Base-by-base conservation (phyloP, 352 stramenopile genomes). In the Nannochloropsis limnetica region DNA sequence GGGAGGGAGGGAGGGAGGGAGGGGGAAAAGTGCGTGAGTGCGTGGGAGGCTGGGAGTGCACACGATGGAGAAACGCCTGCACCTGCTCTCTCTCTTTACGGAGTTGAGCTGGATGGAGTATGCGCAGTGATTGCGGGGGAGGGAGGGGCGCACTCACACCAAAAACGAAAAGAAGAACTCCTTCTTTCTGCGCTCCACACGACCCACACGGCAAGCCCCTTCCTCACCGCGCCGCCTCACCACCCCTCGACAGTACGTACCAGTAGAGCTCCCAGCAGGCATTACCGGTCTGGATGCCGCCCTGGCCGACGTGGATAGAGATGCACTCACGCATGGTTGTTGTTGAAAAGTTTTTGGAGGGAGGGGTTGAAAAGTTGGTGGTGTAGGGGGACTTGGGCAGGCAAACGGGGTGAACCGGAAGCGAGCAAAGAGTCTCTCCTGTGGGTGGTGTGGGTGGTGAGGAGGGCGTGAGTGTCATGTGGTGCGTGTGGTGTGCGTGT, bases 291-390 rank as follows among this genome's bases (percentile, higher is more conserved):
- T 94, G 90, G 86, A 94, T 85, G 49, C 92, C 92, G 85, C 90
- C 94, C 86, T 98, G 94, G 85, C 94, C 94, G 82, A 98, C 91
- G 88, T 98, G 95, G 85, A 98, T 96, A 54, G 93, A 97, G 84
- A 98, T 94, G 88, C 95, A 94, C 87, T 98, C 94, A 89, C 92
- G 91, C 92, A 95, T 96, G 67, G 49, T 91, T 81, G 11, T 86
- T 84, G 61, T 25, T 74, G n/a, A 74, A 74, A 15, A 29, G 25
- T 74, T 74, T 74, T 74, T 74, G 4, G 54, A 27, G 23, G 23
- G 20, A 25, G 61, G 61, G 61, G 61, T 74, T 74, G 61, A 74
- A 15, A 74, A 15, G 37, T 15, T 49, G 20, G 20, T 68, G 23
- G 25, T 74, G n/a, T 74, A 15, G 25, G 25, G 25, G 3, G 25